Conservation (phyloP, 106 monocot species). For the Allium sativum region DNA sequence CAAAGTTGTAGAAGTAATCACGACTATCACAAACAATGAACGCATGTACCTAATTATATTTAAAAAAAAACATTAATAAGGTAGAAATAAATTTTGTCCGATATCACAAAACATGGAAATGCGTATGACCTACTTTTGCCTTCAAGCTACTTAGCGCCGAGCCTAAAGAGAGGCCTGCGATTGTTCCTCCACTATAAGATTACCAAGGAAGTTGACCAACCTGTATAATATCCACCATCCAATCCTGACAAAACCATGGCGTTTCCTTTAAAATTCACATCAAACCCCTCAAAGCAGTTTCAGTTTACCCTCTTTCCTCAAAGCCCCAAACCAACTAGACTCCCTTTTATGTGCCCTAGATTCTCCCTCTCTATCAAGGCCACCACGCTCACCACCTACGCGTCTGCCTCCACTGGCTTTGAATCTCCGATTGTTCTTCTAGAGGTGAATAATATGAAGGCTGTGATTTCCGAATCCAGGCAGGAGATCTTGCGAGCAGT, state of each 20-base stretch:
- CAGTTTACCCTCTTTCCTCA: not conserved
- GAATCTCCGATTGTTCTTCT: constrained; percentile 28
- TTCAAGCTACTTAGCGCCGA: constrained; percentile 73
- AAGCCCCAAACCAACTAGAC: not conserved
- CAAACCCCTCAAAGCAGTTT: not conserved
- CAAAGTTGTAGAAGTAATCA: constrained; percentile 72
- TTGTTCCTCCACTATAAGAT: constrained; percentile 80
- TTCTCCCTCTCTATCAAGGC: constrained; percentile 7
- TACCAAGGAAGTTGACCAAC: too few relatives aligned
- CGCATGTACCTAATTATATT: constrained; percentile 81
- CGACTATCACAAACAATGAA: constrained; percentile 95
- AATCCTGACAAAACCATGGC: too few relatives aligned
- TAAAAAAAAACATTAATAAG: too few relatives aligned
- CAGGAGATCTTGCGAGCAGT: constrained; percentile 72
- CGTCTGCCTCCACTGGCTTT: constrained; percentile 13
- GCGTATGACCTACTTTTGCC: constrained; percentile 45
- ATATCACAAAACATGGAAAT: too few relatives aligned
- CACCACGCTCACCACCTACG: constrained; percentile 3
- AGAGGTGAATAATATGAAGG: constrained; percentile 64
- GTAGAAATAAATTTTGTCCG: too few relatives aligned
- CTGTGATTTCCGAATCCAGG: constrained; percentile 51
- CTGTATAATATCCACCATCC: too few relatives aligned
- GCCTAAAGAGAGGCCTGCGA: constrained; percentile 83
- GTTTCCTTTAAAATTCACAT: too few relatives aligned
- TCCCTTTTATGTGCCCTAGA: too few relatives aligned